Evolutionary conservation across 305 asterid species (phyloP).

Genomic region (Fraxinus albicans): DNA sequence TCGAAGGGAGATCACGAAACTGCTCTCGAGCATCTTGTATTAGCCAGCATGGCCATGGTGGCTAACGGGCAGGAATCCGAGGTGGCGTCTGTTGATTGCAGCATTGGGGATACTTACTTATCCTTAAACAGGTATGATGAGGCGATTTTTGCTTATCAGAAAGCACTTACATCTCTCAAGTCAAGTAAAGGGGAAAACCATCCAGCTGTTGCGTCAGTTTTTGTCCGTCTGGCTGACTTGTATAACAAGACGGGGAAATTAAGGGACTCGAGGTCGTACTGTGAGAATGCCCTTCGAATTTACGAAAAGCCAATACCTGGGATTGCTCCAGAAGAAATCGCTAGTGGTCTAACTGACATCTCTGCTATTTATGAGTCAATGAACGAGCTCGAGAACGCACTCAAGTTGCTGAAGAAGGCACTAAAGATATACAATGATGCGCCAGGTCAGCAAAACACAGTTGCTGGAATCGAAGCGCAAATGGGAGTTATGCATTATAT

Average conservation of each 20-base stretch:
- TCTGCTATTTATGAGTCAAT: slow-evolving; percentile 86
- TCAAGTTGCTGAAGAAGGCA: slow-evolving; percentile 77
- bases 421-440: slow-evolving; percentile 72
- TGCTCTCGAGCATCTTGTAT: slow-evolving; percentile 87
- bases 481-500: slow-evolving; percentile 87
- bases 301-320: slow-evolving; percentile 76
- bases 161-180: slow-evolving; percentile 77
- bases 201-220: slow-evolving; percentile 80
- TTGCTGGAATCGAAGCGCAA: slow-evolving; percentile 91
- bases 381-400: slow-evolving; percentile 82
- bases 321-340: slow-evolving; percentile 76
- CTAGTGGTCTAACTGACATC: slow-evolving; percentile 76
- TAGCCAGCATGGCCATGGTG: slow-evolving; percentile 94
- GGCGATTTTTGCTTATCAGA: slow-evolving; percentile 77
- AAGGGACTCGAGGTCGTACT: slow-evolving; percentile 75
- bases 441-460: slow-evolving; percentile 81
- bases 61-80: slow-evolving; percentile 83
- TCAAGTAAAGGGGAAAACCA: slow-evolving; percentile 84
- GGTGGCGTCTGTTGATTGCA: slow-evolving; percentile 76
- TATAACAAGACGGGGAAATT: slow-evolving; percentile 77
- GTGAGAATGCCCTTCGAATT: slow-evolving; percentile 81
- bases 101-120: slow-evolving; percentile 80
- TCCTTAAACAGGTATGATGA: slow-evolving; percentile 81
- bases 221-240: slow-evolving; percentile 78
- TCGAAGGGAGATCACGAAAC: slow-evolving; percentile 79